phyloP scores from a whole-genome alignment of 306 rosid species.

The Cicer chorassanicum region DNA sequence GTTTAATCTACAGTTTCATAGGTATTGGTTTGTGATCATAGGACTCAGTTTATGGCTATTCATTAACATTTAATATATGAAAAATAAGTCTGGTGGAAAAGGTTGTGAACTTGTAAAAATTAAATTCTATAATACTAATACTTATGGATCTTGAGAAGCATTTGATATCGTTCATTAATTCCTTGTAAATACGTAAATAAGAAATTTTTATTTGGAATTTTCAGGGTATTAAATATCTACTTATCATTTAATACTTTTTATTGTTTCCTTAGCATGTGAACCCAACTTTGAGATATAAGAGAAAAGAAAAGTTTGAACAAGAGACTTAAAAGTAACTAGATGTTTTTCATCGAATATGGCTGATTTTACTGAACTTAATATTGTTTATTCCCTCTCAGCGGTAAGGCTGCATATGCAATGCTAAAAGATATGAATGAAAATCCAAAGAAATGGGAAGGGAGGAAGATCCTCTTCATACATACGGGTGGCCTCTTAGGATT shows the following conservation, averaged over 20 bases:
- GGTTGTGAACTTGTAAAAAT: not conserved
- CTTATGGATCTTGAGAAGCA: not conserved
- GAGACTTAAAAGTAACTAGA: constrained; percentile 8
- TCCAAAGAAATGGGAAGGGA: constrained; percentile 94
- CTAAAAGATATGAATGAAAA: constrained; percentile 73
- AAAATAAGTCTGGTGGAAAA: not conserved
- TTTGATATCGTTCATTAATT: too few species aligned
- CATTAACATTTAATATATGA: not conserved
- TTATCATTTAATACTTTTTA: constrained; percentile 4
- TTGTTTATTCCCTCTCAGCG: constrained; percentile 56
- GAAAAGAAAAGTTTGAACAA: not conserved
- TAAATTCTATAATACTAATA: not conserved
- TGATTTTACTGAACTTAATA: constrained; percentile 26
- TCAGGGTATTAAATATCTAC: not conserved
- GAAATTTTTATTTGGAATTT: not conserved
- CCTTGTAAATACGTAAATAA: not conserved
- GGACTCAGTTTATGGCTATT: not conserved
- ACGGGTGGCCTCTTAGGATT: constrained; percentile 93
- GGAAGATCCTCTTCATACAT: constrained; percentile 87
- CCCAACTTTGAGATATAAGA: constrained; percentile 12
- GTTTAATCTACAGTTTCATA: not conserved
- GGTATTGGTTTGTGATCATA: not conserved
- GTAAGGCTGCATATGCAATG: constrained; percentile 83
- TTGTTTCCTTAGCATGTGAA: constrained; percentile 24
- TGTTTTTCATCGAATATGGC: constrained; percentile 28